Evolutionary conservation across 139 green algal species (phyloP), one percentile per base, ranked within the genome.

Genomic region (Chlamydomonas incerta): DNA sequence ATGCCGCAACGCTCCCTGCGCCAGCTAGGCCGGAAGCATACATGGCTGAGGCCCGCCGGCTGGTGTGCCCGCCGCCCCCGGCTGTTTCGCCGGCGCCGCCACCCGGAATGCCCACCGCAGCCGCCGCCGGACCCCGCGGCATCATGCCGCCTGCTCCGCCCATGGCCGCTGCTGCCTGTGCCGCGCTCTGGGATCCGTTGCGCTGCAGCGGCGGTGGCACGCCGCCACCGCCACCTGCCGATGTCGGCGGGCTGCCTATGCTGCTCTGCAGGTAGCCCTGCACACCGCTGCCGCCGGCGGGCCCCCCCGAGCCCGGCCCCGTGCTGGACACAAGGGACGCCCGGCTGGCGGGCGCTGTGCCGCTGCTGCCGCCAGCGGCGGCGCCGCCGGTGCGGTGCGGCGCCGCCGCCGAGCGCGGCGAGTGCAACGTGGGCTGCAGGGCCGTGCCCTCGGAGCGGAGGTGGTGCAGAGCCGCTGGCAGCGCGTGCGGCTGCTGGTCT

Each of bases 341-440:
- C 0, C 3, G 29, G n/a, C 10, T 37, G 13, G 41, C 26, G 26
- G 63, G 41, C n/a, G 29, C 3, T 24, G n/a, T 3, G 11, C 29
- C 26, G 29, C 29, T 8, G 29, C 29, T 13, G 63, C 63, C 63
- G 63, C 11, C n/a, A 20, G 3, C 60, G 60, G 24, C 60, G 60
- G 24, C 24, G 24, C 60, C 60, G 29, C 63, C 63, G n/a, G 29
- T 29, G 13, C 18, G 4, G 4, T 26, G 62, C 13, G 63, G 8
- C 63, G 63, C 26, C 18, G 21, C 26, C 13, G 13, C n/a, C 3
- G 29, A 14, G n/a, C 70, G 70, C 9, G 70, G 41, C 70, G 70
- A 75, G 70, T 75, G 70, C 3, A 58, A 23, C 46, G 68, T 80
- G 14, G 80, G 80, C 18, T 79, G 67, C 52, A 86, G 55, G 15